Conservation (phyloP, 768 basidiomycete species). For the Russula sp. region DNA sequence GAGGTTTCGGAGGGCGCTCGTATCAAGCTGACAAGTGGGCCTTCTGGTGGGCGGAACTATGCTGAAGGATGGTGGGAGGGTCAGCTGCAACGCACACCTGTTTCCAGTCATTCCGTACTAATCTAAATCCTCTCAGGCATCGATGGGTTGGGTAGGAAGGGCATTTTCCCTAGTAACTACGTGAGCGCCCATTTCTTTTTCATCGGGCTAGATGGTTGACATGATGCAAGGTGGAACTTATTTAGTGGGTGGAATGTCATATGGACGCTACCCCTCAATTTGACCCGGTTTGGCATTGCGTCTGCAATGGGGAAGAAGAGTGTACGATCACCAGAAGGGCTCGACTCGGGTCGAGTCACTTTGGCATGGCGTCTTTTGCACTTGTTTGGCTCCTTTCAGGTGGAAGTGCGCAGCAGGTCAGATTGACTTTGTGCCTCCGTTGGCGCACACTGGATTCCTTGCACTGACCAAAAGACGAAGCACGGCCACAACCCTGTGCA, state of each 20-base stretch:
- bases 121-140: slow-evolving; percentile 41
- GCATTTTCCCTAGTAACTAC: slow-evolving; percentile 86
- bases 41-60: slow-evolving; percentile 55
- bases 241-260: slow-evolving; percentile 18
- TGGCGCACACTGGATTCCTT: neutral
- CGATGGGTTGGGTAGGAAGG: slow-evolving; percentile 52
- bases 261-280: slow-evolving; percentile 16
- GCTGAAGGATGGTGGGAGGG: slow-evolving; percentile 89
- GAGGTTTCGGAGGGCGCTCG: slow-evolving; percentile 51
- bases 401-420: neutral
- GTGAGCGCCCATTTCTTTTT: slow-evolving; percentile 39
- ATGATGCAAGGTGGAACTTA: slow-evolving; percentile 44
- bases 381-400: slow-evolving; percentile 1
- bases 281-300: slow-evolving; percentile 27
- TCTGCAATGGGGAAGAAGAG: neutral
- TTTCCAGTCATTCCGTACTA: slow-evolving; percentile 20
- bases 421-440: neutral
- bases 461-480: neutral
- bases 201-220: slow-evolving; percentile 14
- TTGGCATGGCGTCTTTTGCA: neutral
- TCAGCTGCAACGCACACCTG: slow-evolving; percentile 27
- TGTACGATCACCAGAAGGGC: slow-evolving; percentile 2
- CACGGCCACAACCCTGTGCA: neutral
- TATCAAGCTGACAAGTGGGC: slow-evolving; percentile 57
- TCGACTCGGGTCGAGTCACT: neutral